phyloP scores from a whole-genome alignment of 2,329 filamentous ascomycete species.

The Colletotrichum brevisporum region DNA sequence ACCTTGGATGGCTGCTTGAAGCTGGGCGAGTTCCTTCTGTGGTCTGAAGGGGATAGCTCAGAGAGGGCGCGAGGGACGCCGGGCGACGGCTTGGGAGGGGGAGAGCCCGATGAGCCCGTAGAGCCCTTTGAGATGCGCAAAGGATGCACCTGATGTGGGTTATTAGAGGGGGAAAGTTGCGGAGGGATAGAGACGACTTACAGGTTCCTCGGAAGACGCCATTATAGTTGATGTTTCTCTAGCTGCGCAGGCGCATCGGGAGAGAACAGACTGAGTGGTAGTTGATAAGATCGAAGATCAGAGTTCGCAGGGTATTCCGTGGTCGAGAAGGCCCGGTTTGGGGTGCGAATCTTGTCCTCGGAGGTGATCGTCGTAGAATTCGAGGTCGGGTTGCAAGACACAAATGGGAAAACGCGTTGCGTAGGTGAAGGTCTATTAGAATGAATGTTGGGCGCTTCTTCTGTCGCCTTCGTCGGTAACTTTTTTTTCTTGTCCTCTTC shows the following conservation, averaged over 20 bases:
- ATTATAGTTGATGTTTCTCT: constrained; percentile 32
- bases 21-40: constrained; percentile 91
- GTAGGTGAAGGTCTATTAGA: constrained; percentile 31
- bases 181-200: constrained; percentile 13
- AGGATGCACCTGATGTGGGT: constrained; percentile 74
- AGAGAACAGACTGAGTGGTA: constrained; percentile 7
- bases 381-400: constrained; percentile 24
- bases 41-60: constrained; percentile 89
- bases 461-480: constrained; percentile 17
- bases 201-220: constrained; percentile 41
- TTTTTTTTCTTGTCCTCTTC: constrained; percentile 1
- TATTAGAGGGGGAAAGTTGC: constrained; percentile 3
- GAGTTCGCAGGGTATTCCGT: constrained; percentile 22
- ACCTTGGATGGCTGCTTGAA: constrained; percentile 88
- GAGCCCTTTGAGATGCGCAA: constrained; percentile 83
- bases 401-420: constrained; percentile 34
- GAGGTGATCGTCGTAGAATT: constrained; percentile 6
- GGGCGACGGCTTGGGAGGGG: constrained; percentile 74
- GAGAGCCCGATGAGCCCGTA: constrained; percentile 58
- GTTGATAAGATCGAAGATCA: constrained; percentile 21
- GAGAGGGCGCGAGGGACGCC: constrained; percentile 82
- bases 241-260: constrained; percentile 31
- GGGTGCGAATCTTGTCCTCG: constrained; percentile 17
- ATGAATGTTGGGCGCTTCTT: constrained; percentile 30
- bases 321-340: constrained; percentile 11